These are phyloP conservation scores for Annulohypoxylon nitens DNA, from an alignment of 495 filamentous ascomycete genomes.

Conservation along the genomic window DNA sequence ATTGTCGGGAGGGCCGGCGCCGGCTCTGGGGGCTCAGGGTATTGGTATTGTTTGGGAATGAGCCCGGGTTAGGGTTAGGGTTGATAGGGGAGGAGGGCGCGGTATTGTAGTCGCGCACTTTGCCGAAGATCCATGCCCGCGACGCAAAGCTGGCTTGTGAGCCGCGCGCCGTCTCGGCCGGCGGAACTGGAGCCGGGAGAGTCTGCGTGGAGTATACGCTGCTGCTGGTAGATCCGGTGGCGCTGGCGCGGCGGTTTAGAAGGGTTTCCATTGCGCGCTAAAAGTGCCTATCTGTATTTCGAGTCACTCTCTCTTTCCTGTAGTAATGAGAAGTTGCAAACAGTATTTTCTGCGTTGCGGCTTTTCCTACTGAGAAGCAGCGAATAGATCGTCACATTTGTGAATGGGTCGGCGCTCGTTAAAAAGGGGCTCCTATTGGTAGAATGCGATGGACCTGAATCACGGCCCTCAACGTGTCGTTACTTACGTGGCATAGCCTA, in stretches of 20 bases:
- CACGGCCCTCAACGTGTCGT: conserved; percentile 33
- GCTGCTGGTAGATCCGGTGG: neutral
- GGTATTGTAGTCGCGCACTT: neutral
- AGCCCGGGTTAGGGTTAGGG: too few relatives aligned
- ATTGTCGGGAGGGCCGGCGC: neutral
- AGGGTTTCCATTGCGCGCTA: neutral
- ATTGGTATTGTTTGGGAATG: neutral
- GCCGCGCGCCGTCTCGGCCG: neutral
- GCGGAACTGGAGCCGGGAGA: neutral
- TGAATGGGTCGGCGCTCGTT: neutral
- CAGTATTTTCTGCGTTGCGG: neutral
- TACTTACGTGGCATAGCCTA: conserved; percentile 40
- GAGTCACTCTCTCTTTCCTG: neutral
- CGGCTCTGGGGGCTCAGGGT: neutral
- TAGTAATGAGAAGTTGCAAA: neutral
- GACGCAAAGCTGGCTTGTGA: neutral
- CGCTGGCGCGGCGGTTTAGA: neutral
- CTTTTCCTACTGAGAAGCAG: conserved; percentile 5
- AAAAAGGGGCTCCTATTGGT: conserved; percentile 31
- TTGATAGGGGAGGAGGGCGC: neutral
- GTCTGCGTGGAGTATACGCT: conserved; percentile 4
- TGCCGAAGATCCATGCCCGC: conserved; percentile 29
- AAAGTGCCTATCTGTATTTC: too few relatives aligned
- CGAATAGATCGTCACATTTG: conserved; percentile 25
- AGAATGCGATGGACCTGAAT: conserved; percentile 26